Evolutionary conservation across 2,329 filamentous ascomycete genomes (phyloP).

Genomic region (Daldinia sp.): DNA sequence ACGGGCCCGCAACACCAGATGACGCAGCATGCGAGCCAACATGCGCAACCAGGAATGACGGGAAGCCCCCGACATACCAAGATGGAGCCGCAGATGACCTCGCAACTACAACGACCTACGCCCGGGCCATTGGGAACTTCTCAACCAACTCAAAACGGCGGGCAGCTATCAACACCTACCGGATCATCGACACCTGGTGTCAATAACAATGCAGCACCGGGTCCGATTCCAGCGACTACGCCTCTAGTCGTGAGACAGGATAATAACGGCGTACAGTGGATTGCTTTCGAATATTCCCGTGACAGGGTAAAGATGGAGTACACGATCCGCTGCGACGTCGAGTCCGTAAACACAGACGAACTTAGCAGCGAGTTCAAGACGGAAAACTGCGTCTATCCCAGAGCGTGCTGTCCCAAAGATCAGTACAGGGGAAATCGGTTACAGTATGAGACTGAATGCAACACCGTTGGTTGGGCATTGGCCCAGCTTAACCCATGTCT

Average conservation of each 20-base stretch:
- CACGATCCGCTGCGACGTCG: constrained; percentile 96
- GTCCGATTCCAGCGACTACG: constrained; percentile 95
- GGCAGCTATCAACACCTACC: constrained; percentile 60
- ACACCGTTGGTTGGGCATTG: constrained; percentile 98
- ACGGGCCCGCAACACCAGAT: constrained; percentile 68
- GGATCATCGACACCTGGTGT: constrained; percentile 65
- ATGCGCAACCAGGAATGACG: constrained; percentile 67
- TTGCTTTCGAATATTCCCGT: constrained; percentile 96
- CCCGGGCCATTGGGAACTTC: constrained; percentile 63
- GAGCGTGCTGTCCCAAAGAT: constrained; percentile 94
- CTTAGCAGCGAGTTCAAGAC: constrained; percentile 92
- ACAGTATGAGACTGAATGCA: constrained; percentile 98
- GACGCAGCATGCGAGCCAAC: constrained; percentile 69
- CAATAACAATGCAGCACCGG: constrained; percentile 91
- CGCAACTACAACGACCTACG: constrained; percentile 70
- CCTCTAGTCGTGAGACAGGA: constrained; percentile 94
- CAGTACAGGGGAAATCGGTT: constrained; percentile 96
- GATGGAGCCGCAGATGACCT: constrained; percentile 71
- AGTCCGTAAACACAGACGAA: constrained; percentile 92
- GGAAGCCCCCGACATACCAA: constrained; percentile 72
- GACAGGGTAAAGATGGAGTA: constrained; percentile 99
- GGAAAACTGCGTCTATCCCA: constrained; percentile 97
- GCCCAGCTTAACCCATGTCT: constrained; percentile 92
- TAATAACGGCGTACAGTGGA: constrained; percentile 97
- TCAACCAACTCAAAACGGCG: constrained; percentile 59